phyloP scores from a whole-genome alignment of 1,139 yeast species.

The Yamadazyma taylorii region DNA sequence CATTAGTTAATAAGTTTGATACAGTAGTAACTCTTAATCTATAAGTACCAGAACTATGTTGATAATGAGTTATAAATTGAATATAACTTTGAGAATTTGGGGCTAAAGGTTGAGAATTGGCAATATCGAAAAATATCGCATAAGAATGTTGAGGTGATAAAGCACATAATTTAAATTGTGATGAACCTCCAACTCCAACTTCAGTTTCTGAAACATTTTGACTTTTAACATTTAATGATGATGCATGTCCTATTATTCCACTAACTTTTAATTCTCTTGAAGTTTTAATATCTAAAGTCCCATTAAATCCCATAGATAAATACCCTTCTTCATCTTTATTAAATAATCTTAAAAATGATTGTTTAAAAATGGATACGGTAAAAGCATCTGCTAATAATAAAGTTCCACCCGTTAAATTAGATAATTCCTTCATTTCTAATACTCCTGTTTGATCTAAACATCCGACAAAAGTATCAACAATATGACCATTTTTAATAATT shows the following conservation, averaged over 20 bases:
- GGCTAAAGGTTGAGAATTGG: constrained; percentile 49
- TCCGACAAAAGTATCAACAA: constrained; percentile 93
- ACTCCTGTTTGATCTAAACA: constrained; percentile 98
- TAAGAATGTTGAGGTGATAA: constrained; percentile 85
- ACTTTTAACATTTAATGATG: constrained; percentile 63
- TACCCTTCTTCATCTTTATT: constrained; percentile 83
- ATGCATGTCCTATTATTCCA: constrained; percentile 93
- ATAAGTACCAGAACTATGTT: constrained; percentile 78
- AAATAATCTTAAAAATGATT: constrained; percentile 85
- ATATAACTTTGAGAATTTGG: constrained; percentile 56
- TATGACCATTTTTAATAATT: constrained; percentile 71
- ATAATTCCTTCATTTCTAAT: constrained; percentile 89
- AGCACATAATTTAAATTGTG: constrained; percentile 81
- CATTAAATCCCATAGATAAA: constrained; percentile 85
- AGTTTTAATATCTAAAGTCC: constrained; percentile 81
- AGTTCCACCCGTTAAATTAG: constrained; percentile 92
- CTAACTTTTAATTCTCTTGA: constrained; percentile 86
- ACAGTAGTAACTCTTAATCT: constrained; percentile 91
- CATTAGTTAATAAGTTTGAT: constrained; percentile 59
- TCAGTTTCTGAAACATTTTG: constrained; percentile 87
- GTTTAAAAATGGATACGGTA: constrained; percentile 94
- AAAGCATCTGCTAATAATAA: constrained; percentile 90
- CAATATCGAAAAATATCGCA: constrained; percentile 85
- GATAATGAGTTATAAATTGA: constrained; percentile 76
- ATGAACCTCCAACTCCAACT: constrained; percentile 90